phyloP scores from a whole-genome alignment of 495 filamentous ascomycete genomes.

The Lophiotrema nucula region DNA sequence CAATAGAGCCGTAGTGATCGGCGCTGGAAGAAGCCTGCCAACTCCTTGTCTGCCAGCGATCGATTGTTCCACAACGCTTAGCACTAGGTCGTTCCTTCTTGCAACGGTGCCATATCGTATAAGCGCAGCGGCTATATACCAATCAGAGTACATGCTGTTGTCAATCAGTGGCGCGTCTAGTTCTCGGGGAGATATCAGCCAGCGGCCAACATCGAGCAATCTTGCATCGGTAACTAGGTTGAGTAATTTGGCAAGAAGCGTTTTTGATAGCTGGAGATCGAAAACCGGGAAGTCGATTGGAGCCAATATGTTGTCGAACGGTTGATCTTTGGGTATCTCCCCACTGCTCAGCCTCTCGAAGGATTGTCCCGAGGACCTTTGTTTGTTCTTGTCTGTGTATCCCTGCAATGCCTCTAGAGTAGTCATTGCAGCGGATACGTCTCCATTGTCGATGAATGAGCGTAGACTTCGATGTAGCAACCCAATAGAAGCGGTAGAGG shows the following conservation, averaged over 20 bases:
- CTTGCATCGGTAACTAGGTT: constrained; percentile 52
- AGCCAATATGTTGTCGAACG: constrained; percentile 1
- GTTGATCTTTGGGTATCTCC: constrained; percentile 1
- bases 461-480: constrained; percentile 38
- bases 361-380: constrained; percentile 33
- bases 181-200: constrained; percentile 55
- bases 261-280: constrained; percentile 48
- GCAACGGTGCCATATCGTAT: constrained; percentile 58
- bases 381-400: constrained; percentile 41
- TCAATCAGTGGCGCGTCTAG: constrained; percentile 59
- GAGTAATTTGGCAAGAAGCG: constrained; percentile 52
- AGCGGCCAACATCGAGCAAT: constrained; percentile 52
- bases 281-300: constrained; percentile 38
- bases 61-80: constrained; percentile 42
- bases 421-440: constrained; percentile 34
- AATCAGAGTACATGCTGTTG: constrained; percentile 47
- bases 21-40: constrained; percentile 24
- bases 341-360: constrained; percentile 22
- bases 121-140: constrained; percentile 54
- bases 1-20: constrained; percentile 52
- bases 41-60: background rate
- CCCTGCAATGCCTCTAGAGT: constrained; percentile 34
- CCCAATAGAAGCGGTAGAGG: constrained; percentile 36
- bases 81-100: constrained; percentile 48
- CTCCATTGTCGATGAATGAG: constrained; percentile 30